Percentiles rank a stretch among this genome's conserved stretches.
phyloP scores from a whole-genome alignment of 768 basidiomycete genomes.

The Mycena leptocephala region DNA sequence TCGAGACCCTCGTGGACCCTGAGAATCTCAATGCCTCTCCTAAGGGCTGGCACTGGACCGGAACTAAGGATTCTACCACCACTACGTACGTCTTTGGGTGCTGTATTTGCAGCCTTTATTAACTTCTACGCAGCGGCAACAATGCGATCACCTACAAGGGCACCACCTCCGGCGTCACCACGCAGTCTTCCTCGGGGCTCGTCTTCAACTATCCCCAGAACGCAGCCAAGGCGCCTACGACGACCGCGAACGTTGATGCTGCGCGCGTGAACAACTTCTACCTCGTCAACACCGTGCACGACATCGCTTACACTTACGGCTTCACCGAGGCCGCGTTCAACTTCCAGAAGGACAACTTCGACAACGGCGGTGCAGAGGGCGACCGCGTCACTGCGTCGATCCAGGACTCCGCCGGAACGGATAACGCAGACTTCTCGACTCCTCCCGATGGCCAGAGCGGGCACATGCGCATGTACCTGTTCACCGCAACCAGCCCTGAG shows the following conservation, averaged over 20 bases:
- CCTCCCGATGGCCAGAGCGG: constrained; percentile 57
- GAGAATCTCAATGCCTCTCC: background rate
- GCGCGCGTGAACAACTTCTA: too few species aligned
- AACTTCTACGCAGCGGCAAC: constrained; percentile 48
- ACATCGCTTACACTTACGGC: constrained; percentile 57
- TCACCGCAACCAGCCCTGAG: background rate
- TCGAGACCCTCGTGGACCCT: background rate
- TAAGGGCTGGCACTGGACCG: background rate
- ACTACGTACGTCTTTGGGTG: background rate
- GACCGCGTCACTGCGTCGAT: constrained; percentile 70
- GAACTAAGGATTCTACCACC: background rate
- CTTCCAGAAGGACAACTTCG: constrained; percentile 76
- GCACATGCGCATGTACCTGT: constrained; percentile 26
- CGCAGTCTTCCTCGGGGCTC: constrained; percentile 50
- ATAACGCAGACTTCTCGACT: constrained; percentile 63
- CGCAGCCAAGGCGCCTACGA: constrained; percentile 30
- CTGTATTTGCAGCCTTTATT: background rate
- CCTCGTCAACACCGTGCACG: constrained; percentile 67
- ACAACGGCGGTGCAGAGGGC: constrained; percentile 65
- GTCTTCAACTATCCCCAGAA: constrained; percentile 54
- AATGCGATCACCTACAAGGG: constrained; percentile 55
- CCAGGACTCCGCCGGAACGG: constrained; percentile 63
- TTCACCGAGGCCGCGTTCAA: constrained; percentile 69
- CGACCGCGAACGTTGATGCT: constrained; percentile 56
- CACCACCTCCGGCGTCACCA: constrained; percentile 44